Percentiles rank a stretch among this genome's conserved stretches.
phyloP scores from a whole-genome alignment of 2,329 filamentous ascomycete genomes.

The Lecanosticta acicola region DNA sequence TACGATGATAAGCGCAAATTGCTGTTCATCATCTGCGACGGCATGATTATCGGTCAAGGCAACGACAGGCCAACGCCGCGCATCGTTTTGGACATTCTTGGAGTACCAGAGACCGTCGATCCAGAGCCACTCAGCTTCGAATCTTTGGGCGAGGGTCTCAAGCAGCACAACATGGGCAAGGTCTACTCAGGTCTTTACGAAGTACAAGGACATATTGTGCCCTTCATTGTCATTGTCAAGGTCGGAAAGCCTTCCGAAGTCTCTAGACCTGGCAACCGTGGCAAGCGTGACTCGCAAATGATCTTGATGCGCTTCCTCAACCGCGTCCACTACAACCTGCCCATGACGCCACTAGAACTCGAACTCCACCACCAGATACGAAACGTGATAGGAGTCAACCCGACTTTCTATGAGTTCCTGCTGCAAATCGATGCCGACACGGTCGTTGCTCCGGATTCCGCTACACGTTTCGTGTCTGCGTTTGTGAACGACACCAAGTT shows the following conservation, averaged over 20 bases:
- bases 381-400: slow-evolving; percentile 98
- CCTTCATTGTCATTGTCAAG: slow-evolving; percentile 95
- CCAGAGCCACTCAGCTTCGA: slow-evolving; percentile 96
- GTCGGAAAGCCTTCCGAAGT: slow-evolving; percentile 80
- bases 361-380: slow-evolving; percentile 99
- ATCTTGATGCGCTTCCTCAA: slow-evolving; percentile 98
- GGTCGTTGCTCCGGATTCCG: slow-evolving; percentile 81
- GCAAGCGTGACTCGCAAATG: slow-evolving; percentile 99
- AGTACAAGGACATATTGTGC: slow-evolving; percentile 95
- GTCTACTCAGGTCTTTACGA: slow-evolving; percentile 97
- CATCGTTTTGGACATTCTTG: slow-evolving; percentile 94
- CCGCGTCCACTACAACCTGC: slow-evolving; percentile 92
- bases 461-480: slow-evolving; percentile 82
- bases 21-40: slow-evolving; percentile 85
- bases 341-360: slow-evolving; percentile 93
- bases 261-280: slow-evolving; percentile 78
- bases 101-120: slow-evolving; percentile 87
- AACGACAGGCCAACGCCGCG: slow-evolving; percentile 93
- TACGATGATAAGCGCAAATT: slow-evolving; percentile 99
- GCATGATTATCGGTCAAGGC: slow-evolving; percentile 98
- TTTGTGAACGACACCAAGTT: slow-evolving; percentile 88
- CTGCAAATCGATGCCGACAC: slow-evolving; percentile 97
- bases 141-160: slow-evolving; percentile 87
- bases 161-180: slow-evolving; percentile 99
- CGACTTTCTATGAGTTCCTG: slow-evolving; percentile 95